Base-by-base conservation (phyloP, 192 early-diverging fungal species). In the Mortierella claussenii region DNA sequence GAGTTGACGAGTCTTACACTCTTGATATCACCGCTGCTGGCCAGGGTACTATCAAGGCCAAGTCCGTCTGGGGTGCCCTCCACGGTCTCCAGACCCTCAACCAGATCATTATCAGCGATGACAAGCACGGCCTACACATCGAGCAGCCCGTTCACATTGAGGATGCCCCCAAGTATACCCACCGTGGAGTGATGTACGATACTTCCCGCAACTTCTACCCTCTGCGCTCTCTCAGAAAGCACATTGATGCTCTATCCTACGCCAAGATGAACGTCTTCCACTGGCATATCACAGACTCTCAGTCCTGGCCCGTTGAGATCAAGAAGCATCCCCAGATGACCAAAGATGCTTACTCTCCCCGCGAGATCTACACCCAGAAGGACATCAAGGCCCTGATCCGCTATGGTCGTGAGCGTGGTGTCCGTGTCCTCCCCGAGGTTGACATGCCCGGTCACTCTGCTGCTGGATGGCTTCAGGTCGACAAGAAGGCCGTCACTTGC, bases 361-460 rank as follows among this genome's bases (percentile, higher is more conserved):
- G 68, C 43, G 85, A 92, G 82, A 69, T 80, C 31, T 95, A 97
- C 84, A 81, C 86, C 42, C 84, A 89, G 50, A 60, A 63, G 23
- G 93, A 96, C 44, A 83, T 97, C 27, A 28, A 80, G 21, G 78
- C 52, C 0, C 61, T 97, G 17, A 86, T 95, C 69, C 57, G 74
- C 27, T 94, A 94, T 65, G 94, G 85, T 32, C 71, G 80, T n/a
- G 84, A 80, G 49, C 87, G 91, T 36, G 93, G 92, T 33, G 88
- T 97, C 36, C 89, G 95, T 56, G 83, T 97, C 10, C 85, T 92
- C 62, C 90, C 94, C n/a, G 95, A 97, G 76, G 84, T 95, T 45
- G 94, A 97, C 66, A 90, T 94, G 82, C 94, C 94, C 21, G 91
- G 90, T 4, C 92, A 95, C 69, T 86, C 86, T 47, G 67, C 82